These are phyloP conservation scores for Laguncularia racemosa DNA, from an alignment of 345 rosid species.

Conservation along the genomic window DNA sequence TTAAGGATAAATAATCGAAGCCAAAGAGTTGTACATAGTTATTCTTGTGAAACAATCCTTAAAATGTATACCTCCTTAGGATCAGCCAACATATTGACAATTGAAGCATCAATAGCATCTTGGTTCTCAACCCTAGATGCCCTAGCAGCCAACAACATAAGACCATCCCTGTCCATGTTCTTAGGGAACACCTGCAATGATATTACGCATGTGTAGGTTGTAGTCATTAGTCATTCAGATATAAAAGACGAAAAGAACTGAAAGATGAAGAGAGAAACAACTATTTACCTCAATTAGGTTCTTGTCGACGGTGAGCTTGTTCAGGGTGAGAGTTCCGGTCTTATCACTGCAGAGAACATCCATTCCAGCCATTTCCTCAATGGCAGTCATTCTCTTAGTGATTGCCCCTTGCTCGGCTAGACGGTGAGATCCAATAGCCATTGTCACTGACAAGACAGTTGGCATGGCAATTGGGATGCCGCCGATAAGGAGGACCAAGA, in stretches of 20 bases:
- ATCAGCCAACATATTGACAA: constrained; percentile 77
- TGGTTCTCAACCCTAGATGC: constrained; percentile 93
- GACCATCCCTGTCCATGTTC: constrained; percentile 37
- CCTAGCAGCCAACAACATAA: constrained; percentile 65
- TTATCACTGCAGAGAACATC: constrained; percentile 96
- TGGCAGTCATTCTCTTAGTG: constrained; percentile 97
- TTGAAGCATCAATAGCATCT: constrained; percentile 94
- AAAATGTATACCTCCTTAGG: constrained; percentile 51
- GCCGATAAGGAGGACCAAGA: constrained; percentile 92
- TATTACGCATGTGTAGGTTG: neutral
- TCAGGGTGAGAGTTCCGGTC: constrained; percentile 91
- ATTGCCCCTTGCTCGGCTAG: constrained; percentile 92
- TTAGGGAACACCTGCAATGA: constrained; percentile 41
- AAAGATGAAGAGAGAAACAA: neutral
- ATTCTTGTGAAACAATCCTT: neutral
- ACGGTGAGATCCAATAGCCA: constrained; percentile 97
- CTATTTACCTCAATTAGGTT: constrained; percentile 56
- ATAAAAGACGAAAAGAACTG: neutral
- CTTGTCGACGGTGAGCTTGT: constrained; percentile 92
- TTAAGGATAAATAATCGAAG: neutral
- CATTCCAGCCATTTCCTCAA: constrained; percentile 99
- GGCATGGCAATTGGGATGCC: constrained; percentile 99
- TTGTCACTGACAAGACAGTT: constrained; percentile 88
- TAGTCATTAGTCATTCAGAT: neutral
- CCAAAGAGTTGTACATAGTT: neutral